Evolutionary conservation across 2,329 filamentous ascomycete genomes (phyloP).

Genomic region (Lachnellula subtilissima): DNA sequence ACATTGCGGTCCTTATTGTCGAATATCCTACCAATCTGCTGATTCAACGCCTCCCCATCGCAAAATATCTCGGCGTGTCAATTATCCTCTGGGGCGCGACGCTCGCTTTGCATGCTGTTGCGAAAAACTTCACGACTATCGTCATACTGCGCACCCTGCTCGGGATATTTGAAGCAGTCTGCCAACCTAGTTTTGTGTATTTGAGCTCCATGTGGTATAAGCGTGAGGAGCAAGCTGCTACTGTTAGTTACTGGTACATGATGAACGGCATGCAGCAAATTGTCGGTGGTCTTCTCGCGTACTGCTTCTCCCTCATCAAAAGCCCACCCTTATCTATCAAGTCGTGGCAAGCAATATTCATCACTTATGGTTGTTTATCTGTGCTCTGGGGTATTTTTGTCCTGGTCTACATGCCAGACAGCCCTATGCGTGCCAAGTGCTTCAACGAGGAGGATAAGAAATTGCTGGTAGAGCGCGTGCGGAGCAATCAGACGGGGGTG

Average conservation of each 20-base stretch:
- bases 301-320: constrained; percentile 49
- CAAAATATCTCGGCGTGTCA: constrained; percentile 32
- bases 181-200: constrained; percentile 63
- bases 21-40: constrained; percentile 37
- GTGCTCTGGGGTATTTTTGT: constrained; percentile 38
- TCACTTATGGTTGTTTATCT: constrained; percentile 42
- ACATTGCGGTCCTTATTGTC: constrained; percentile 28
- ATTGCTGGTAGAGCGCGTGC: constrained; percentile 45
- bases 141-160: constrained; percentile 62
- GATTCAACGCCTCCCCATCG: constrained; percentile 34
- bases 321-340: constrained; percentile 42
- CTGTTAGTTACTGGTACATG: constrained; percentile 60
- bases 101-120: constrained; percentile 57
- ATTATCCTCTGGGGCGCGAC: constrained; percentile 49
- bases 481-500: constrained; percentile 54
- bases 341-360: constrained; percentile 57
- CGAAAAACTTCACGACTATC: constrained; percentile 54
- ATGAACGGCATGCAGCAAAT: constrained; percentile 72
- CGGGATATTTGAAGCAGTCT: constrained; percentile 62
- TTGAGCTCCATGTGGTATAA: constrained; percentile 70
- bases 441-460: constrained; percentile 21
- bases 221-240: constrained; percentile 60
- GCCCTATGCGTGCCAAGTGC: constrained; percentile 20
- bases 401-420: constrained; percentile 28
- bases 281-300: constrained; percentile 57